These are phyloP conservation scores for Puya raimondii DNA, from an alignment of 176 grass and related monocot genomes.

Conservation along the genomic window DNA sequence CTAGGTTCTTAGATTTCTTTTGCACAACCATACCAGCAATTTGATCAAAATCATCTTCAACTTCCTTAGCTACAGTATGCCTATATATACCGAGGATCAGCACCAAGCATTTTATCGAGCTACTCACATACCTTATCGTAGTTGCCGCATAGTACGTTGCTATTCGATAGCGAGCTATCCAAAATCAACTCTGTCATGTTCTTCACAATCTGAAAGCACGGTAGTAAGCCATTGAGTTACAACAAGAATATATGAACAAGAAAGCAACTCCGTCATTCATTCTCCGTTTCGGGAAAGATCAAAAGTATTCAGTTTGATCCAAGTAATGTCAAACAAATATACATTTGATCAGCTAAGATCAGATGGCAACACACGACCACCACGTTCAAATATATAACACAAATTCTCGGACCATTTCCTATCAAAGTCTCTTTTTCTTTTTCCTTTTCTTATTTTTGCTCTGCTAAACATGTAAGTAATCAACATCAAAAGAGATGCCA, in stretches of 20 bases:
- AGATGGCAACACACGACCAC: too few species aligned
- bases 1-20: neutral
- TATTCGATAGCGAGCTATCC: neutral
- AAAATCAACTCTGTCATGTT: constrained; percentile 6
- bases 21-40: neutral
- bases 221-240: neutral
- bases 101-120: neutral
- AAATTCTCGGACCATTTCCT: too few species aligned
- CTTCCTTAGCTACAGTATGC: neutral
- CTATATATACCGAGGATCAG: neutral
- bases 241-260: neutral
- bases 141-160: constrained; percentile 1
- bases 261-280: neutral
- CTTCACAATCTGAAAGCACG: constrained; percentile 1
- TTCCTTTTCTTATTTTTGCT: too few species aligned
- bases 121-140: constrained; percentile 7
- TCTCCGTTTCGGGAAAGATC: neutral
- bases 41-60: neutral
- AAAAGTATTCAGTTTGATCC: neutral
- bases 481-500: too few species aligned
- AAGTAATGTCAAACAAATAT: too few species aligned
- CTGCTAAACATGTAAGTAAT: too few species aligned
- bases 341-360: too few species aligned
- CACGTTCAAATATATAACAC: too few species aligned
- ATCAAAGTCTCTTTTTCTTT: too few species aligned